phyloP scores from a whole-genome alignment of 2,329 filamentous ascomycete species.

The Talaromyces piceae region DNA sequence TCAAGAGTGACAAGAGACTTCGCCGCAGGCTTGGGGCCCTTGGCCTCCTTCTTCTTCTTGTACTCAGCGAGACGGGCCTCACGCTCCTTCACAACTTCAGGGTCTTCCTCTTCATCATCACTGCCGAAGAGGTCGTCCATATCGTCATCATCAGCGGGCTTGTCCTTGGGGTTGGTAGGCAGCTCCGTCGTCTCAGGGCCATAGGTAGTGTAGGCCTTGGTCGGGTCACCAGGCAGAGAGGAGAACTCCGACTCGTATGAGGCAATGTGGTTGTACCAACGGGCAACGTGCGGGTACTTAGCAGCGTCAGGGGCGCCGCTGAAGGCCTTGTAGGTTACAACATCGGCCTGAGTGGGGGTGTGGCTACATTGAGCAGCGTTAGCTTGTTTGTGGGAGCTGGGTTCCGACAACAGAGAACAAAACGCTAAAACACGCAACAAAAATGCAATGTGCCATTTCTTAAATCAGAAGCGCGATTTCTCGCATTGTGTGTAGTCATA shows the following conservation, averaged over 20 bases:
- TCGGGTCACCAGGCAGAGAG: slow-evolving; percentile 81
- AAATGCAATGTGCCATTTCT: slow-evolving; percentile 13
- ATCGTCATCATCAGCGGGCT: slow-evolving; percentile 63
- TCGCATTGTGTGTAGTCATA: slow-evolving; percentile 70
- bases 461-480: slow-evolving; percentile 67
- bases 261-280: slow-evolving; percentile 99
- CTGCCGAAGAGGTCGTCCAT: slow-evolving; percentile 90
- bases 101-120: slow-evolving; percentile 91
- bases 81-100: slow-evolving; percentile 73
- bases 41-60: slow-evolving; percentile 91
- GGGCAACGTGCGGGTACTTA: slow-evolving; percentile 89
- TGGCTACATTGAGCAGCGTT: slow-evolving; percentile 39
- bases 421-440: slow-evolving; percentile 14
- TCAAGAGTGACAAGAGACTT: slow-evolving; percentile 96
- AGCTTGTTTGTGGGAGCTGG: not conserved
- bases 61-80: slow-evolving; percentile 90
- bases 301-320: slow-evolving; percentile 64
- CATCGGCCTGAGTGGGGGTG: slow-evolving; percentile 85
- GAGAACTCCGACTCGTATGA: slow-evolving; percentile 89
- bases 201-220: slow-evolving; percentile 82
- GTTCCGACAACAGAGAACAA: not conserved
- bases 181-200: slow-evolving; percentile 75
- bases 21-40: slow-evolving; percentile 66
- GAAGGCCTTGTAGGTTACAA: slow-evolving; percentile 87
- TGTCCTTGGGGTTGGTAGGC: slow-evolving; percentile 78